Conservation (phyloP, 805 yeast species). For the Ogataea paradorogensis region DNA sequence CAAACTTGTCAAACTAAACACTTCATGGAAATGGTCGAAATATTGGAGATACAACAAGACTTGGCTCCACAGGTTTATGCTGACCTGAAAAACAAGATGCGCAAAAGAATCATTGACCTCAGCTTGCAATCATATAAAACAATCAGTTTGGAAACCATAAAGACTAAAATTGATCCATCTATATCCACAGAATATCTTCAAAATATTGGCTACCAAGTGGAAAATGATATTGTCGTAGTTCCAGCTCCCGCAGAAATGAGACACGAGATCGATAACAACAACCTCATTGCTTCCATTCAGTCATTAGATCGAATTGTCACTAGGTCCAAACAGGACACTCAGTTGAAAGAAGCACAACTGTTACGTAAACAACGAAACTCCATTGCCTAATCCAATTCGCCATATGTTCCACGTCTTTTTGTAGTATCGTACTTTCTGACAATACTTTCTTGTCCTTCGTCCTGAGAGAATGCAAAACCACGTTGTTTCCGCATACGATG, state of each 20-base stretch:
- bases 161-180: not conserved
- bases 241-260: not conserved
- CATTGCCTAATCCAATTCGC: constrained; percentile 27
- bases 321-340: not conserved
- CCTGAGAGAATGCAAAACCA: constrained; percentile 97
- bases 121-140: not conserved
- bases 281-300: constrained; percentile 4
- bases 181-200: constrained; percentile 11
- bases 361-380: not conserved
- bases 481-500: constrained; percentile 97
- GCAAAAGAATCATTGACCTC: constrained; percentile 7
- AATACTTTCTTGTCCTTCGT: constrained; percentile 87
- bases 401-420: constrained; percentile 45
- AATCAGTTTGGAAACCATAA: constrained; percentile 2
- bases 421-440: constrained; percentile 96
- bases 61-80: constrained; percentile 8
- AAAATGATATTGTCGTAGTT: constrained; percentile 1
- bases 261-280: constrained; percentile 1
- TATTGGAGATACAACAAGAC: not conserved
- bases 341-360: constrained; percentile 4
- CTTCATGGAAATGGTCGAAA: constrained; percentile 12
- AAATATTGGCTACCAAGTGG: constrained; percentile 10
- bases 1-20: constrained; percentile 12
- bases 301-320: constrained; percentile 3
- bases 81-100: constrained; percentile 10